Conservation (phyloP, 805 yeast species). For the Cyberlindnera amylophila region DNA sequence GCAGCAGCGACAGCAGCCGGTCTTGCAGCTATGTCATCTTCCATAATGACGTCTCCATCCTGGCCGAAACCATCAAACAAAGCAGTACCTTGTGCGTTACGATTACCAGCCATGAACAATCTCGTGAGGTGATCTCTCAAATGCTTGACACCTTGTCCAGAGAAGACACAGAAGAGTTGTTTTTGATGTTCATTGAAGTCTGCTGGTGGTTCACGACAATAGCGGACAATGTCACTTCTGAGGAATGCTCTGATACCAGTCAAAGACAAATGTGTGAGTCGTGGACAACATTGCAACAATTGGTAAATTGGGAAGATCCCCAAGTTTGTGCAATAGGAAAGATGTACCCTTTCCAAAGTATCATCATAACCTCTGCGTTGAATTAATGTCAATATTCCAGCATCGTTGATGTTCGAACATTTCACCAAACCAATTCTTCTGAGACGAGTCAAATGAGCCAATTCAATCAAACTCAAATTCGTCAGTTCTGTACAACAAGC, state of each 20-base stretch:
- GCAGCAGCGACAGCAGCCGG: neutral
- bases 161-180: slow-evolving; percentile 84
- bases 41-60: slow-evolving; percentile 9
- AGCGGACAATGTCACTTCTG: slow-evolving; percentile 77
- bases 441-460: slow-evolving; percentile 72
- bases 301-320: slow-evolving; percentile 74
- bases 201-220: slow-evolving; percentile 88
- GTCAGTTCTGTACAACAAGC: slow-evolving; percentile 93
- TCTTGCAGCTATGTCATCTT: neutral
- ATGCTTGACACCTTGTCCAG: slow-evolving; percentile 81
- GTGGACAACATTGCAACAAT: slow-evolving; percentile 75
- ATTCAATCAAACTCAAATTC: slow-evolving; percentile 71
- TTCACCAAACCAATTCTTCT: slow-evolving; percentile 92
- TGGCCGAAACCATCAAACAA: neutral
- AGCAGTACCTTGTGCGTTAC: neutral
- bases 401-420: slow-evolving; percentile 83
- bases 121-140: slow-evolving; percentile 65
- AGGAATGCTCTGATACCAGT: slow-evolving; percentile 92
- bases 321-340: slow-evolving; percentile 83
- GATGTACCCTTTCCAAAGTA: slow-evolving; percentile 86
- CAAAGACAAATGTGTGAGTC: slow-evolving; percentile 82
- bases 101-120: slow-evolving; percentile 13
- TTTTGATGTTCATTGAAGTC: slow-evolving; percentile 88
- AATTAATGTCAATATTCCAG: slow-evolving; percentile 68
- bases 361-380: slow-evolving; percentile 69